A percentile compares a stretch with the other conserved stretches of the same genome.
These are phyloP conservation scores for Amanita subjunquillea DNA, from an alignment of 768 basidiomycete genomes.

Conservation along the genomic window DNA sequence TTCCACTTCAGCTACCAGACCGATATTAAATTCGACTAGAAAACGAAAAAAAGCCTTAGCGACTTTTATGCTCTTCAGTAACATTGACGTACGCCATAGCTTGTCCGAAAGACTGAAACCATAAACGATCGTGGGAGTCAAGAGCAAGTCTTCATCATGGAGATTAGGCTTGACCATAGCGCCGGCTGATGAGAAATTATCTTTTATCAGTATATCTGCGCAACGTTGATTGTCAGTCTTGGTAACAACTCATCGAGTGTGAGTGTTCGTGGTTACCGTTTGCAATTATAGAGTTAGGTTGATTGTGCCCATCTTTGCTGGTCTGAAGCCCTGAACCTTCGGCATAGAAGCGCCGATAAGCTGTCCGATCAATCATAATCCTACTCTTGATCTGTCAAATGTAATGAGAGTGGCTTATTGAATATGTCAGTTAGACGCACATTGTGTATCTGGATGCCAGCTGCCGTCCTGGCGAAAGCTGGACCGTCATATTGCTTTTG, in stretches of 20 bases:
- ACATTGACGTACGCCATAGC: conserved; percentile 37
- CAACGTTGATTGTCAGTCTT: background rate
- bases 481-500: conserved; percentile 49
- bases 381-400: conserved; percentile 36
- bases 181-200: background rate
- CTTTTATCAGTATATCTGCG: background rate
- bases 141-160: conserved; percentile 40
- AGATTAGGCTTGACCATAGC: conserved; percentile 20
- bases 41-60: background rate
- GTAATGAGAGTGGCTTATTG: background rate
- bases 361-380: conserved; percentile 51
- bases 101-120: conserved; percentile 56
- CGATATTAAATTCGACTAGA: conserved; percentile 51
- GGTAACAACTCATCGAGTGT: background rate
- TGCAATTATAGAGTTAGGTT: background rate
- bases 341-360: conserved; percentile 42
- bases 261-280: background rate
- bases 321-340: conserved; percentile 36
- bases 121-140: conserved; percentile 46
- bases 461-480: conserved; percentile 26
- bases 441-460: conserved; percentile 36
- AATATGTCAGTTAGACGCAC: conserved; percentile 19
- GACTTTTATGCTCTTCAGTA: background rate
- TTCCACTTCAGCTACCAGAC: conserved; percentile 38
- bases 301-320: conserved; percentile 1